phyloP scores from a whole-genome alignment of 75 land plant genomes.

The Cryptomeria japonica region DNA sequence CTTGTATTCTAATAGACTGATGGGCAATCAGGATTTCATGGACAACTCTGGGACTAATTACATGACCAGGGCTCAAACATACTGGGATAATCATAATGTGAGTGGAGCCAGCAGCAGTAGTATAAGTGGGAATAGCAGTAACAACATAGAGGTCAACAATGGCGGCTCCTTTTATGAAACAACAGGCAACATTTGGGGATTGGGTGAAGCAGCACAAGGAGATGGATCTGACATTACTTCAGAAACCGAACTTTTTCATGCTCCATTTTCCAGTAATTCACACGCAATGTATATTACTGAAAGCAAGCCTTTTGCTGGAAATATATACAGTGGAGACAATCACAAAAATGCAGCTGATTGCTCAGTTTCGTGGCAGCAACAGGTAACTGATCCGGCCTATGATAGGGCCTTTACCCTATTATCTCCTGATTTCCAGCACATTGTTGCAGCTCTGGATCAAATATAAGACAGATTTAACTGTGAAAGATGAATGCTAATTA shows the following conservation, averaged over 20 bases:
- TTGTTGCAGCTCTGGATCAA: conserved; percentile 12
- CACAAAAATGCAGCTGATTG: neutral
- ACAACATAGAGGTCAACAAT: conserved; percentile 10
- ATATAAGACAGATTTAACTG: neutral
- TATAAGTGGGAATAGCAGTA: neutral
- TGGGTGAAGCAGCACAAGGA: neutral
- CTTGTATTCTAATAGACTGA: neutral
- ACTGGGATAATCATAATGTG: conserved; percentile 5
- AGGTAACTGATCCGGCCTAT: neutral
- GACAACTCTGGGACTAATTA: conserved; percentile 8
- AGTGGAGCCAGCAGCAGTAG: conserved; percentile 2
- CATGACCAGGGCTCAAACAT: neutral
- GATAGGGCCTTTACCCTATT: neutral
- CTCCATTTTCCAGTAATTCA: neutral
- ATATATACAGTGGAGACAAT: neutral
- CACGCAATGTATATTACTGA: conserved; percentile 5
- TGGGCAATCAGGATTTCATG: conserved; percentile 3
- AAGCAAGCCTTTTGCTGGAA: neutral
- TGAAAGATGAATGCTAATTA: neutral
- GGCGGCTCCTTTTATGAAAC: neutral
- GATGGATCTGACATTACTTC: conserved; percentile 9
- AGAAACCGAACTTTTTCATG: neutral
- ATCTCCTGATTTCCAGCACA: conserved; percentile 10
- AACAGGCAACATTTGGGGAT: neutral
- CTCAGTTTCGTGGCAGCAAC: conserved; percentile 6